Evolutionary conservation across 176 grass and related monocot genomes (phyloP).

Genomic region (Cymbopogon citratus): DNA sequence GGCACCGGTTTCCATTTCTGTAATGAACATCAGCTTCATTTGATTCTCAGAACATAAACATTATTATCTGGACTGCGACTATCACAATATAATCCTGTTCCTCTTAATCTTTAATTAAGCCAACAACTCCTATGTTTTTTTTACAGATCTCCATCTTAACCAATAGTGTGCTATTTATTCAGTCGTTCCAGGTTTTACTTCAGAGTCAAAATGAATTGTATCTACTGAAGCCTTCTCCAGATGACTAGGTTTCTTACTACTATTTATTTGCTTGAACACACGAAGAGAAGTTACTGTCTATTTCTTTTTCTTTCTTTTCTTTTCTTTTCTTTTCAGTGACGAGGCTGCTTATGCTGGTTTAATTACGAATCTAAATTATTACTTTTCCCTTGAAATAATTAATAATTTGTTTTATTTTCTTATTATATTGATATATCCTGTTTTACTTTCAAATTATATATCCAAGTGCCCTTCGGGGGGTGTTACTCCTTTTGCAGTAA

Average conservation of each 20-base stretch:
- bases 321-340: neutral
- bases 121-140: neutral
- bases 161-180: neutral
- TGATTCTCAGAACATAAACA: too few species aligned
- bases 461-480: conserved; percentile 82
- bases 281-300: neutral
- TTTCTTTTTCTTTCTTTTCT: neutral
- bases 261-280: neutral
- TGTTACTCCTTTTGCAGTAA: conserved; percentile 88
- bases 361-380: neutral
- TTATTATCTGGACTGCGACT: too few species aligned
- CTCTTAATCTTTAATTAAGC: neutral
- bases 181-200: neutral
- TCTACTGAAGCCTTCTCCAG: too few species aligned
- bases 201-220: neutral
- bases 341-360: neutral
- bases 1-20: too few species aligned
- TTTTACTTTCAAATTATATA: too few species aligned
- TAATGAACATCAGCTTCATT: too few species aligned
- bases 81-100: too few species aligned
- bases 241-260: neutral
- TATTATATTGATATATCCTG: too few species aligned
- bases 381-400: neutral
- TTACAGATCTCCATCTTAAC: neutral
- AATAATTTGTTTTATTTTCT: conserved; percentile 12